Base-by-base conservation (phyloP, 2,329 filamentous ascomycete genomes). In the Madurella fahalii region DNA sequence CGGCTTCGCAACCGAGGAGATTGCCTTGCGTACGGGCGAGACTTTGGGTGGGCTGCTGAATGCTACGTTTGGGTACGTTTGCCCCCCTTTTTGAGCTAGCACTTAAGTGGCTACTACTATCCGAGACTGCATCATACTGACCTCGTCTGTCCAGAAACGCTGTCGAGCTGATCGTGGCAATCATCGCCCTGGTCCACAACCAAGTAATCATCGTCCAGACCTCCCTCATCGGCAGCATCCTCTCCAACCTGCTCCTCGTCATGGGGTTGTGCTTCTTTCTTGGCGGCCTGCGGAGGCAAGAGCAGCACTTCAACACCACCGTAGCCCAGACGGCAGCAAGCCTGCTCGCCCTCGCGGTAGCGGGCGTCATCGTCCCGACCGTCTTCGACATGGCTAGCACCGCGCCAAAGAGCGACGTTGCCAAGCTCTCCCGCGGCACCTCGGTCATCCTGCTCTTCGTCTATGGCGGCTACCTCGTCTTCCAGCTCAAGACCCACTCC, bases 231-330 rank as follows among this genome's bases (percentile, higher is more conserved):
- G 92, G 92, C 53, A 92, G 87, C 70, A 95, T 96, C 69, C 77
- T 96, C 18, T 96, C 91, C 41, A 96, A 96, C 68, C 72, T 97
- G 55, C 80, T 96, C 3, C 81, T 96, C 13, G 90, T 96, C 49
- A 76, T 96, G 77, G 92, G 90, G 53, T 95, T 92, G 84, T 94
- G 86, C 68, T 96, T 95, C 77, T 94, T 95, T 75, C 86, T 89
- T 57, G 91, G 90, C 47, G 90, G 90, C 4, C 69, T 95, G 62
- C 85, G 87, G 56, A 83, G 92, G 30, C 67, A 81, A 30, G 88
- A 95, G 68, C 93, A 96, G 69, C 86, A 83, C 70, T 97, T 96
- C 80, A 96, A 96, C 75, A 84, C 88, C 34, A 93, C 89, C 0
- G 91, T 96, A 7, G 92, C 92, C 0, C 91, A 96, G 70, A 96